phyloP scores from a whole-genome alignment of 306 rosid species.

The Vigna hirtella region DNA sequence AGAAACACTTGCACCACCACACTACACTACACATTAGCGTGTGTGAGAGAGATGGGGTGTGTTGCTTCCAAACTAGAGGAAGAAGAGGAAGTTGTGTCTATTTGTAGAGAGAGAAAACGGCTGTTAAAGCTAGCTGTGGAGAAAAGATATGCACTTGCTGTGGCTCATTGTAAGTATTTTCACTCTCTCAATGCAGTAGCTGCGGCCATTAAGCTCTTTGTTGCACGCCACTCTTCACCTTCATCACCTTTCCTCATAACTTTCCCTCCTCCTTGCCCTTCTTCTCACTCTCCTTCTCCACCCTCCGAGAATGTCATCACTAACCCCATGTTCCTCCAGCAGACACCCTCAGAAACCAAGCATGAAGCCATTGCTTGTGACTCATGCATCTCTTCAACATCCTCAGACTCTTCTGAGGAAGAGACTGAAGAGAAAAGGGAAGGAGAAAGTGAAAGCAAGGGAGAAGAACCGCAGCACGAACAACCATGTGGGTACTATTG shows the following conservation, averaged over 20 bases:
- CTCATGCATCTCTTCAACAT: slow-evolving; percentile 61
- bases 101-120: slow-evolving; percentile 88
- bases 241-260: slow-evolving; percentile 88
- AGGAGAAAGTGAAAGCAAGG: slow-evolving; percentile 30
- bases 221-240: slow-evolving; percentile 88
- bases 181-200: slow-evolving; percentile 80
- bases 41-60: slow-evolving; percentile 71
- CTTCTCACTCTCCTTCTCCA: slow-evolving; percentile 52
- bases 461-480: slow-evolving; percentile 50
- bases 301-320: slow-evolving; percentile 62
- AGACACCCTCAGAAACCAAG: slow-evolving; percentile 68
- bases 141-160: slow-evolving; percentile 86
- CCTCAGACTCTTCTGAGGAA: slow-evolving; percentile 71
- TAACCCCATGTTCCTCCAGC: slow-evolving; percentile 93
- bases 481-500: slow-evolving; percentile 68
- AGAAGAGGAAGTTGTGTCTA: slow-evolving; percentile 77
- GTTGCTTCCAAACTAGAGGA: slow-evolving; percentile 96
- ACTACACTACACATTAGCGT: not conserved
- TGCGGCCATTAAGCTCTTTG: slow-evolving; percentile 80
- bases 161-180: slow-evolving; percentile 84
- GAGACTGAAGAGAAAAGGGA: slow-evolving; percentile 56
- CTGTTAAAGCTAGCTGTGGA: slow-evolving; percentile 82
- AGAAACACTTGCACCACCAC: slow-evolving; percentile 22
- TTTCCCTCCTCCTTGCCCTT: slow-evolving; percentile 67
- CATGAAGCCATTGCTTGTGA: slow-evolving; percentile 69